Evolutionary conservation across 495 filamentous ascomycete species (phyloP), one percentile per base, ranked within the genome.

Genomic region (Xylaria bambusicola): DNA sequence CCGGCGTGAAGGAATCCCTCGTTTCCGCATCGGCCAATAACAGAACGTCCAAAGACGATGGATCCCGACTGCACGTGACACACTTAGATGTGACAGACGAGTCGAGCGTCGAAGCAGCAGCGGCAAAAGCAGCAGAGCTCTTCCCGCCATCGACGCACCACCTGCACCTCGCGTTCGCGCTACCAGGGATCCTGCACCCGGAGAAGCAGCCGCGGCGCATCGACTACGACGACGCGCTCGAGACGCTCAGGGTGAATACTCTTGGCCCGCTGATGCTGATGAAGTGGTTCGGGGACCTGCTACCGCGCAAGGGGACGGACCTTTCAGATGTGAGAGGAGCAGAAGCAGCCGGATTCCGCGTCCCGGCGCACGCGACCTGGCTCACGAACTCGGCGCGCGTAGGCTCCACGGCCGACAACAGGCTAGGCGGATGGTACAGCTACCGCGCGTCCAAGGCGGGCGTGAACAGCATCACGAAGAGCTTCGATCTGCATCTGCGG

Each of bases 401-500:
- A 0, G 92, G 91, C 2, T 87, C 81, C 3, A 87, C 86, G 2
- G 75, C 79, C 3, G 90, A 93, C 60, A 93, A 93, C 61, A 59
- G 62, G 10, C 76, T 79, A 0, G 89, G 90, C 2, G 90, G 88
- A 0, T 90, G 85, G 82, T 94, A 91, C 68, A 82, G 81, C 3
- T 94, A 94, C 67, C 85, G 90, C 2, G 82, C 86, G 9, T 83
- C 78, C 27, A 95, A 94, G 68, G 83, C 89, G 9, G 87, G 79
- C 0, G 82, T 93, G 3, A 92, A 87, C 56, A 82, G 83, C 56
- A 38, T 91, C 20, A 83, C 84, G 2, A 90, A 87, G 70, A 87
- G 82, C 0, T 85, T 93, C 62, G 91, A 94, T 71, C 70, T 87
- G n/a, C 80, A 88, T 65, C 68, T 94, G 36, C 69, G 67, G 50